A percentile compares a stretch with the other conserved stretches of the same genome.
These are phyloP conservation scores for Theileria parva DNA, from an alignment of 169 alveolate genomes.

Conservation along the genomic window DNA sequence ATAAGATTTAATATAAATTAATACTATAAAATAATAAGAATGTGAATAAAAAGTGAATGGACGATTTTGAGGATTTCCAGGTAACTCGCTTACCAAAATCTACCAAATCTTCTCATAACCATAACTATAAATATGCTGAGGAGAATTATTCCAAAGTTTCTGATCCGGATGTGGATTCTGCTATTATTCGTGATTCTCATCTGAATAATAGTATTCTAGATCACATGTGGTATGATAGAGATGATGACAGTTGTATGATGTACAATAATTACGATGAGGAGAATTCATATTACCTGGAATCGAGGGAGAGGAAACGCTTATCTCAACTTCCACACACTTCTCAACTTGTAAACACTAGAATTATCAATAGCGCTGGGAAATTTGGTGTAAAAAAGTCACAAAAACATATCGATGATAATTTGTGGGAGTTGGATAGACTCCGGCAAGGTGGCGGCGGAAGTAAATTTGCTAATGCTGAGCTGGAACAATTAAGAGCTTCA, in stretches of 20 bases:
- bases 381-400: slow-evolving; percentile 57
- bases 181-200: background rate
- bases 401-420: slow-evolving; percentile 89
- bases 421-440: slow-evolving; percentile 96
- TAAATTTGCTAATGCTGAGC: slow-evolving; percentile 73
- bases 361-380: background rate
- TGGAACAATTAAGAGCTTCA: slow-evolving; percentile 76
- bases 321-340: slow-evolving; percentile 57
- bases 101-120: slow-evolving; percentile 22
- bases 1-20: background rate
- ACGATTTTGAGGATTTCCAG: slow-evolving; percentile 64
- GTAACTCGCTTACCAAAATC: slow-evolving; percentile 63
- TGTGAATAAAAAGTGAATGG: slow-evolving; percentile 23
- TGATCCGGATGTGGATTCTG: background rate
- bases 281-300: slow-evolving; percentile 32
- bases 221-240: slow-evolving; percentile 73
- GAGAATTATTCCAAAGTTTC: background rate
- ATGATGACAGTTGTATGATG: slow-evolving; percentile 65
- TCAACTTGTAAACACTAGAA: slow-evolving; percentile 8
- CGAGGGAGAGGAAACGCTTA: slow-evolving; percentile 60
- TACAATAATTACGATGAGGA: slow-evolving; percentile 66
- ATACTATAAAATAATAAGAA: background rate
- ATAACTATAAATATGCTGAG: slow-evolving; percentile 12
- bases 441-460: slow-evolving; percentile 89
- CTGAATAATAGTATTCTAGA: slow-evolving; percentile 54